These are phyloP conservation scores for Rusavskia elegans DNA, from an alignment of 495 filamentous ascomycete genomes.

Conservation along the genomic window DNA sequence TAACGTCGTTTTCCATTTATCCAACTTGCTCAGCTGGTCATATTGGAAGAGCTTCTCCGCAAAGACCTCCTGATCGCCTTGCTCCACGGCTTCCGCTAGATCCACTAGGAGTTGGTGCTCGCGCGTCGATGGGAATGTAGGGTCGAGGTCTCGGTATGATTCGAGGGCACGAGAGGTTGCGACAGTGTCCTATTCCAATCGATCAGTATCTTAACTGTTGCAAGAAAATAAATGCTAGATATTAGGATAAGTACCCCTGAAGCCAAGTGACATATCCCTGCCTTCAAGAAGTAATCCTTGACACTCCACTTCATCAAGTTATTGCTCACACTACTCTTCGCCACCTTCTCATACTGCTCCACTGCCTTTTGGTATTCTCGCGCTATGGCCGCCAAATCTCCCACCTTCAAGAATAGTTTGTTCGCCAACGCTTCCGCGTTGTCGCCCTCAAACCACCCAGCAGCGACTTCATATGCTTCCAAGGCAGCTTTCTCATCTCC, in stretches of 20 bases:
- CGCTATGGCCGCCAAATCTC: slow-evolving; percentile 68
- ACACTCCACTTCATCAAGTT: slow-evolving; percentile 80
- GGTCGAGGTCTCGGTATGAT: slow-evolving; percentile 67
- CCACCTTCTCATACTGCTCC: slow-evolving; percentile 66
- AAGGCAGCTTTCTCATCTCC: slow-evolving; percentile 33
- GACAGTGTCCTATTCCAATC: slow-evolving; percentile 42
- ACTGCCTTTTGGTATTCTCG: slow-evolving; percentile 68
- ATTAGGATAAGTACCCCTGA: slow-evolving; percentile 28
- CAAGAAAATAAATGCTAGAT: background rate
- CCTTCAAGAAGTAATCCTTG: slow-evolving; percentile 87
- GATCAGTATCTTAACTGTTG: slow-evolving; percentile 12
- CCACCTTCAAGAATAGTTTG: slow-evolving; percentile 77
- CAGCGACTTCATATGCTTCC: slow-evolving; percentile 53
- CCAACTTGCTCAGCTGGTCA: slow-evolving; percentile 78
- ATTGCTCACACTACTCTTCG: slow-evolving; percentile 51
- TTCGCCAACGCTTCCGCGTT: slow-evolving; percentile 87
- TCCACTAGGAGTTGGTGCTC: slow-evolving; percentile 70
- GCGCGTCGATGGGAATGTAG: slow-evolving; percentile 52
- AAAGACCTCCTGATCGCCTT: slow-evolving; percentile 62
- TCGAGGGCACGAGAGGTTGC: slow-evolving; percentile 61
- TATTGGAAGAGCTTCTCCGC: slow-evolving; percentile 73
- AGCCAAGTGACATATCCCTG: slow-evolving; percentile 68
- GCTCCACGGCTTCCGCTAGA: slow-evolving; percentile 51
- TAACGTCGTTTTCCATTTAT: slow-evolving; percentile 90
- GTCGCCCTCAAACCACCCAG: slow-evolving; percentile 73